phyloP scores from a whole-genome alignment of 768 basidiomycete species.

The Pisolithus orientalis region DNA sequence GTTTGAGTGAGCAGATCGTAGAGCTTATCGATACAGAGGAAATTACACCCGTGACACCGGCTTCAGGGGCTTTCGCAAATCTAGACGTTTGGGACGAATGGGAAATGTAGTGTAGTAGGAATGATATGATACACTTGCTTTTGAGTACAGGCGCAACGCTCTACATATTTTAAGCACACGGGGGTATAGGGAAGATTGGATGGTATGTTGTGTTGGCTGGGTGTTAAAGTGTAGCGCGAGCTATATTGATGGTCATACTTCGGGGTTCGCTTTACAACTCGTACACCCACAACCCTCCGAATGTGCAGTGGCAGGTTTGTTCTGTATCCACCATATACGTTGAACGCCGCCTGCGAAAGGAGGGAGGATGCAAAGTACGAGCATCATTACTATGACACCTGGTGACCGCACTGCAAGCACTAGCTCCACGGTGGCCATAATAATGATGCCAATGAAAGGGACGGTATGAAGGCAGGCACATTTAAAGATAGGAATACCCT shows the following conservation, averaged over 20 bases:
- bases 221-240: too few relatives aligned
- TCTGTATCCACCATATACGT: neutral
- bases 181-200: too few relatives aligned
- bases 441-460: constrained; percentile 22
- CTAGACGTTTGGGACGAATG: constrained; percentile 61
- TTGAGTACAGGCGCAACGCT: too few relatives aligned
- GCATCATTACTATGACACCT: constrained; percentile 7
- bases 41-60: constrained; percentile 33
- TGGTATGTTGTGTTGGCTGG: too few relatives aligned
- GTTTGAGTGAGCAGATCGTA: constrained; percentile 55
- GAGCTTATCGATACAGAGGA: constrained; percentile 69
- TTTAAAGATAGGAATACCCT: constrained; percentile 10
- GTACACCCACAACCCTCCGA: neutral
- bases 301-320: neutral
- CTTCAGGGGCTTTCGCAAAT: constrained; percentile 9
- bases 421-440: constrained; percentile 14
- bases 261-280: neutral
- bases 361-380: constrained; percentile 18
- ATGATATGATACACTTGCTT: neutral
- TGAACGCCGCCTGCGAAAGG: constrained; percentile 9
- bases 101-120: constrained; percentile 44
- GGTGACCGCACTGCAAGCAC: constrained; percentile 17
- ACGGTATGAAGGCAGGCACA: constrained; percentile 17
- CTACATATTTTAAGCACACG: too few relatives aligned
- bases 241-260: too few relatives aligned